A percentile compares a stretch with the other conserved stretches of the same genome.
These are phyloP conservation scores for Ophiobolus disseminans DNA, from an alignment of 2,329 filamentous ascomycete genomes.

Conservation along the genomic window DNA sequence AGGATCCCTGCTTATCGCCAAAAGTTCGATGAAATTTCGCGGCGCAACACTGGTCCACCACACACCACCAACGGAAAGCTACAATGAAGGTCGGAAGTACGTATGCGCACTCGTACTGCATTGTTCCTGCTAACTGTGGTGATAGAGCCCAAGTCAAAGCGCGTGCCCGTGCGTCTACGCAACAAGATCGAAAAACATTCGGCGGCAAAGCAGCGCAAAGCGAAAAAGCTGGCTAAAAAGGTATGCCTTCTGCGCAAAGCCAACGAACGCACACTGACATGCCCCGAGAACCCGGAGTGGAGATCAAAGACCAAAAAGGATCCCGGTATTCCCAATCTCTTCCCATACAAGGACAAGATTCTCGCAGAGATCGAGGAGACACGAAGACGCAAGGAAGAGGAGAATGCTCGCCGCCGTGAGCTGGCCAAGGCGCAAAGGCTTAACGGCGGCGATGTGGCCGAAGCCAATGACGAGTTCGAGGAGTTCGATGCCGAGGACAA, in stretches of 20 bases:
- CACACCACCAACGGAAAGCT: slow-evolving; percentile 18
- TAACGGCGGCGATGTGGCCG: slow-evolving; percentile 45
- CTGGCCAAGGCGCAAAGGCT: slow-evolving; percentile 62
- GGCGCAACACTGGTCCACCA: slow-evolving; percentile 17
- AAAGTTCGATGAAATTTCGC: slow-evolving; percentile 35
- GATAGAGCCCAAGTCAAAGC: slow-evolving; percentile 92
- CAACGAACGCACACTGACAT: slow-evolving; percentile 22
- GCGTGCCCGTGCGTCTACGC: slow-evolving; percentile 83
- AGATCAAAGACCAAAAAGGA: slow-evolving; percentile 95
- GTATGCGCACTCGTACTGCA: slow-evolving; percentile 12
- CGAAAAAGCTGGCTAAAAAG: slow-evolving; percentile 87
- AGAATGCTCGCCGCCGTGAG: slow-evolving; percentile 71
- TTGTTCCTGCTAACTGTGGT: slow-evolving; percentile 8
- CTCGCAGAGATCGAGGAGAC: slow-evolving; percentile 93
- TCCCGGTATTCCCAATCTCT: slow-evolving; percentile 94
- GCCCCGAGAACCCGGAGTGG: slow-evolving; percentile 86
- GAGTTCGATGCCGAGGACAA: slow-evolving; percentile 61
- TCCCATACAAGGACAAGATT: slow-evolving; percentile 96
- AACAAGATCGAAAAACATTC: slow-evolving; percentile 97
- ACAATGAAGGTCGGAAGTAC: slow-evolving; percentile 54
- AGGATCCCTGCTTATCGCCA: slow-evolving; percentile 19
- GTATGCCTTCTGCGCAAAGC: slow-evolving; percentile 40
- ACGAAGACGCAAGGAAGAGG: slow-evolving; percentile 80
- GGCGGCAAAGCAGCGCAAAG: slow-evolving; percentile 87
- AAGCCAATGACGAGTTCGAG: slow-evolving; percentile 45